phyloP scores from a whole-genome alignment of 2,329 filamentous ascomycete genomes.

The Penicillium corylophilum region DNA sequence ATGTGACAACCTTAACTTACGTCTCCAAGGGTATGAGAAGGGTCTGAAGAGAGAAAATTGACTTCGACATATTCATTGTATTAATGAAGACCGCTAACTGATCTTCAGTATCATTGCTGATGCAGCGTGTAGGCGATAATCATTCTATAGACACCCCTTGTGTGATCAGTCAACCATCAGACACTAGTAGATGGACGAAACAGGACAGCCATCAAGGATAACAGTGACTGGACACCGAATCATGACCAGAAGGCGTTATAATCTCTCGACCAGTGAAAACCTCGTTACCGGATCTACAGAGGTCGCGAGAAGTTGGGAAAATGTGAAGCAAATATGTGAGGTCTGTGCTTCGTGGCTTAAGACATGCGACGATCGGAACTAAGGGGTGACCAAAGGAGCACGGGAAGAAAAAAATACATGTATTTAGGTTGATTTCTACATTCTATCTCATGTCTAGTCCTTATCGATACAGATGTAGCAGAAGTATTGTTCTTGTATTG shows the following conservation, averaged over 20 bases:
- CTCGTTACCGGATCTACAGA: neutral
- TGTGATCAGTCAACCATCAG: neutral
- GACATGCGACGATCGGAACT: constrained; percentile 11
- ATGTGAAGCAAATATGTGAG: constrained; percentile 6
- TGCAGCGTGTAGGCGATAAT: neutral
- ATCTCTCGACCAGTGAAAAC: neutral
- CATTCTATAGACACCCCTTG: neutral
- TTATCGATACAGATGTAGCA: neutral
- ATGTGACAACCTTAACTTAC: neutral
- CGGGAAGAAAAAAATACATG: neutral
- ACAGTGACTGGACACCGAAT: neutral
- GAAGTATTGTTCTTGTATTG: neutral
- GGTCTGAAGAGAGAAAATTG: neutral
- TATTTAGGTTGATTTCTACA: neutral
- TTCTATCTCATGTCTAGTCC: neutral
- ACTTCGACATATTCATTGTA: neutral
- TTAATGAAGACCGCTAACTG: neutral
- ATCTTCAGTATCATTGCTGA: neutral
- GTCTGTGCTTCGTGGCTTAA: constrained; percentile 12
- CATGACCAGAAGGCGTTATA: neutral
- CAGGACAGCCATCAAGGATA: neutral
- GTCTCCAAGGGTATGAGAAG: neutral
- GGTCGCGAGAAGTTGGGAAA: neutral
- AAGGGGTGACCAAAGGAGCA: constrained; percentile 5
- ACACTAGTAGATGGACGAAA: neutral